phyloP scores from a whole-genome alignment of 2,329 filamentous ascomycete genomes.

The Fusarium brevicatenulatum region DNA sequence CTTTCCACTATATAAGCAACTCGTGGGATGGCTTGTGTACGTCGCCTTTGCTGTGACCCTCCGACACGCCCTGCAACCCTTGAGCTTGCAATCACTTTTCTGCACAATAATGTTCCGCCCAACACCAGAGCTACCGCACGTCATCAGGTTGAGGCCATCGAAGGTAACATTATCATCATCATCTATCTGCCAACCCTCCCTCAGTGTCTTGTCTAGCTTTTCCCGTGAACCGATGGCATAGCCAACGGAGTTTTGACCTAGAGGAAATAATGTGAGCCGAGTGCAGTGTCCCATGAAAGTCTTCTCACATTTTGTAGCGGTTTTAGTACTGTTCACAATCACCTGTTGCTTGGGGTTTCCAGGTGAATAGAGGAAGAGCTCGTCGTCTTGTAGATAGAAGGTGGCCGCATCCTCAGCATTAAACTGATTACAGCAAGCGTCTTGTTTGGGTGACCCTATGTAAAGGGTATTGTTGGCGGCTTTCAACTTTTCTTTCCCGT shows the following conservation, averaged over 20 bases:
- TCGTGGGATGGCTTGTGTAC: not conserved
- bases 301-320: not conserved
- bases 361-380: conserved; percentile 5
- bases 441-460: not conserved
- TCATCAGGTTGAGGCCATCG: not conserved
- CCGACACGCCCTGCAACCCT: not conserved
- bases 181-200: not conserved
- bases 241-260: not conserved
- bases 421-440: conserved; percentile 1
- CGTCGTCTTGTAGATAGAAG: not conserved
- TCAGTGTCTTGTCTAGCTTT: too few species aligned
- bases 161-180: not conserved
- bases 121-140: not conserved
- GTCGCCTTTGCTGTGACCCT: not conserved
- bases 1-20: not conserved
- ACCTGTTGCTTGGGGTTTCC: conserved; percentile 2
- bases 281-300: not conserved
- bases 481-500: not conserved
- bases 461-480: not conserved
- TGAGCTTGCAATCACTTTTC: not conserved
- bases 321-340: not conserved
- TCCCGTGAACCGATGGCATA: not conserved
- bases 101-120: not conserved
- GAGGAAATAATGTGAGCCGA: not conserved
- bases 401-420: conserved; percentile 1